Base-by-base conservation (phyloP, 441 rosid genomes). In the Pelargonium fulgidum region DNA sequence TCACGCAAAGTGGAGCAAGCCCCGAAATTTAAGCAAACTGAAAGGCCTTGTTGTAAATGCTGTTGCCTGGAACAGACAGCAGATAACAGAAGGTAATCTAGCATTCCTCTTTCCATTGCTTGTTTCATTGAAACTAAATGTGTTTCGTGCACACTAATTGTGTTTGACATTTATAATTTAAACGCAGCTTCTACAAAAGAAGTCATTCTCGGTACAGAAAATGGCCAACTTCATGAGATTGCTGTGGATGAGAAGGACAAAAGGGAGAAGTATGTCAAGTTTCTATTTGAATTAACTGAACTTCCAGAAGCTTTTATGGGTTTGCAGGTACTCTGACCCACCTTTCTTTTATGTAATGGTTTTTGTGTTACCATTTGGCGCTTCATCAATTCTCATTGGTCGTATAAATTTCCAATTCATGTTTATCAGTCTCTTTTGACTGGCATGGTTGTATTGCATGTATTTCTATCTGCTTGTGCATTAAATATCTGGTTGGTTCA, bases 201-300 rank as follows among this genome's bases (percentile, higher is more conserved):
- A 85, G 85, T 92, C 77, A 85, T 95, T 75, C 81, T 95, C 4
- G 97, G 99, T 20, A 90, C 93, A 4, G 92, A 95, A 10, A 85
- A 86, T 77, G 99, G 98, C 70, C 98, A 95, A 77, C 88, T 95
- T 50, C 80, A 82, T 81, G 99, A 92, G 81, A 84, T 95, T 76
- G 82, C 95, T 47, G 98, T 95, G 64, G 99, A 95, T 76, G 98
- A 95, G 85, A 95, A 89, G 81, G 99, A 95, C 78, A 92, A 92
- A 80, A 89, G 82, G 77, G 99, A 95, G 85, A 95, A 95, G 74
- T 88, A 92, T 77, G 76, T 90, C 59, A 95, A 90, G 76, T 85
- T 89, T 76, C 80, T 92, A 58, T 95, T 85, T 80, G 90, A 92
- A 69, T 78, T 95, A 54, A 75, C 77, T 41, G 99, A 95, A 79